Evolutionary conservation across 805 yeast species (phyloP).

Genomic region (Komagataella mondaviorum): DNA sequence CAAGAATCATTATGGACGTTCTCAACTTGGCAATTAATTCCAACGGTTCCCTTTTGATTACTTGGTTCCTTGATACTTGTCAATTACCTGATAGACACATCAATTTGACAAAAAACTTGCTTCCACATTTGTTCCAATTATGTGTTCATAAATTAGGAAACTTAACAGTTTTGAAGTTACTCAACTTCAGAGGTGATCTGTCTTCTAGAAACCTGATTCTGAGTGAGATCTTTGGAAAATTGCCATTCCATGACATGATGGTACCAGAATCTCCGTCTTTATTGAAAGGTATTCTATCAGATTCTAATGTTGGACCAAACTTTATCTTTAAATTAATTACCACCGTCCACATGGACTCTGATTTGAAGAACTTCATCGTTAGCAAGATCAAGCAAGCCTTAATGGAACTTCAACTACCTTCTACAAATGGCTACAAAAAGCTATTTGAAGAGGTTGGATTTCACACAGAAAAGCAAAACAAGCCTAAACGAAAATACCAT

Average conservation of each 20-base stretch:
- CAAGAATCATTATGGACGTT: conserved; percentile 65
- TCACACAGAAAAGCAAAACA: conserved; percentile 5
- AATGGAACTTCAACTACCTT: conserved; percentile 39
- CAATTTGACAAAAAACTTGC: conserved; percentile 47
- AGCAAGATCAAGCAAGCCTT: conserved; percentile 51
- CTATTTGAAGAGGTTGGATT: conserved; percentile 89
- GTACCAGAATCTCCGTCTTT: conserved; percentile 10
- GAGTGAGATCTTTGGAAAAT: conserved; percentile 49
- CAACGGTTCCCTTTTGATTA: conserved; percentile 79
- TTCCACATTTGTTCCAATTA: conserved; percentile 47
- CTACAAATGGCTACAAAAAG: conserved; percentile 65
- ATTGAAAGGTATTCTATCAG: conserved; percentile 50
- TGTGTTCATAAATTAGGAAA: conserved; percentile 79
- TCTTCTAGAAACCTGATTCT: conserved; percentile 49
- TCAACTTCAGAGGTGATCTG: conserved; percentile 55
- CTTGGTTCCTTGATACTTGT: conserved; percentile 91
- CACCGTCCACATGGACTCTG: conserved; percentile 49
- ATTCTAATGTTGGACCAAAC: conserved; percentile 56
- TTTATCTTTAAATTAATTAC: conserved; percentile 73
- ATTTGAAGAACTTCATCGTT: conserved; percentile 41
- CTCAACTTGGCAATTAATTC: conserved; percentile 69
- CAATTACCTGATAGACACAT: conserved; percentile 49
- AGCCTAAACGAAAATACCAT: not conserved
- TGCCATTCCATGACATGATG: conserved; percentile 7
- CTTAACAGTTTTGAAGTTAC: conserved; percentile 64